Evolutionary conservation across 2,329 filamentous ascomycete genomes (phyloP), one percentile per base, ranked within the genome.

Genomic region (Botrytis byssoidea): DNA sequence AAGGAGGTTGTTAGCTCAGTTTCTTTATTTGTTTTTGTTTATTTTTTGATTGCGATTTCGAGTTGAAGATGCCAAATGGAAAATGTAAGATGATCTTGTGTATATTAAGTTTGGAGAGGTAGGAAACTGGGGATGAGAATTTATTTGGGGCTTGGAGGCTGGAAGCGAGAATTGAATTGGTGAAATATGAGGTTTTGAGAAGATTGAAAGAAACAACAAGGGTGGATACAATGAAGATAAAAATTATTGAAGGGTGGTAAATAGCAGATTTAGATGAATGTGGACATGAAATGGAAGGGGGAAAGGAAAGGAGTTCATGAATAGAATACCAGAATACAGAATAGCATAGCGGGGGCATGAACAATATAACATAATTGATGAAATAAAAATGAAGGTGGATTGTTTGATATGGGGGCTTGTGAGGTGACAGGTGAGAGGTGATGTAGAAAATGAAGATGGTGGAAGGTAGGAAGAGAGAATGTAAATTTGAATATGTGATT

Each of bases 61-160:
- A 55, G 51, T 55, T 55, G 16, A n/a, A 55, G n/a, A 55, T 55
- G 51, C 51, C n/a, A 55, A 55, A 55, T 16, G n/a, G 14, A 32
- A 55, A 32, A 42, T 68, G 67, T 70, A 44, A 46, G 55, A 70
- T 70, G 9, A 18, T 75, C 69, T 77, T 82, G 80, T 81, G 81
- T 74, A 81, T 81, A 81, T 81, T 70, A 46, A 10, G 44, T 60
- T 72, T 68, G 55, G 44, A 71, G 72, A 80, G 80, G 35, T 82
- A 74, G 71, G 20, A 79, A 79, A 40, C 35, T 32, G 37, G 46
- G 32, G 63, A 20, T 20, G 16, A 1, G 10, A 29, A 51, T 55
- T 55, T 37, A n/a, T 65, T 48, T n/a, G 22, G 25, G 32, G 14
- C 18, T 42, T 29, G 25, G 16, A n/a, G n/a, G 12, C 29, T 9